Base-by-base conservation (phyloP, 1,284 basidiomycete genomes). In the Ustilago loliicola region DNA sequence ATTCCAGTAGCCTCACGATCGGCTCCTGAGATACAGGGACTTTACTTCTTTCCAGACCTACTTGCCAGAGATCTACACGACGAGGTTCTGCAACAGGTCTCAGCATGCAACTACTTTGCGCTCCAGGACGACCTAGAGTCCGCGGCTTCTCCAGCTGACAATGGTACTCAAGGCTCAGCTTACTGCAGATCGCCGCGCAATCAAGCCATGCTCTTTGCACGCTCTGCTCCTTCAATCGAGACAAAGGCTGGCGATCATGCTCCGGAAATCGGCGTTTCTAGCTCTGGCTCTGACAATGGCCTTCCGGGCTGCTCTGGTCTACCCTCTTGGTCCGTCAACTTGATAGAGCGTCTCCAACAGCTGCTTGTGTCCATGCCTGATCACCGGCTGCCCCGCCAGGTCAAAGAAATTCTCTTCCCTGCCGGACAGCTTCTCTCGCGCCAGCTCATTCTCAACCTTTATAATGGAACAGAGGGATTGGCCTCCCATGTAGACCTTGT, bases 371-470 rank as follows among this genome's bases (percentile, higher is more conserved):
- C 63, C 0, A 15, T 54, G 23, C 21, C 56, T 8, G 42, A 64
- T 3, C 6, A 65, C 1, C 10, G 51, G 13, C 55, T 72, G 17
- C 65, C 66, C 0, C n/a, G 0, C 1, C 7, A 45, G 4, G 38
- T 56, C 45, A 66, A 56, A 27, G n/a, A 66, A 1, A 11, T 73
- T 38, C 48, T 73, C 25, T 77, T 76, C 34, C 77, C 74, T 6
- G 4, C 25, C 0, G 8, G 53, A 19, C 52, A 63, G 32, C 32
- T 47, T 10, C 61, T 67, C 19, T 88, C 87, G 34, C 86, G 85
- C 0, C 83, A 83, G 42, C 32, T 86, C 23, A 89, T 89, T 55
- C 77, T 89, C 61, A 89, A 89, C 79, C 83, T 88, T 21, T 89
- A 89, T 68, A 72, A 71, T 0, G 86, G 87, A 0, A 87, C 87